These are phyloP conservation scores for Brassica hybrid DNA, from an alignment of 441 rosid species.

Conservation along the genomic window DNA sequence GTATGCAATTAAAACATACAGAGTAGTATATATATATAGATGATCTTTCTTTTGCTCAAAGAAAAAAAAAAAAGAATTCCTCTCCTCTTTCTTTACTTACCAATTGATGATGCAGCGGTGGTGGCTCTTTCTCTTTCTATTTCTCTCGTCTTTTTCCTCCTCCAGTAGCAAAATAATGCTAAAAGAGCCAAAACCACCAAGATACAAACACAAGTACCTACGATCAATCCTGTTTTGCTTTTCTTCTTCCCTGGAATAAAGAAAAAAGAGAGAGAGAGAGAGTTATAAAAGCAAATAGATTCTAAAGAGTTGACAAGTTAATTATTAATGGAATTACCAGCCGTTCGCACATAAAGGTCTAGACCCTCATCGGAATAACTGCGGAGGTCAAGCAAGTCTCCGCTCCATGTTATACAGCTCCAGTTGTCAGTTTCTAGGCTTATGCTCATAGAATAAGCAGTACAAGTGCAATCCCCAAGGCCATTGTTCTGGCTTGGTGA, in stretches of 20 bases:
- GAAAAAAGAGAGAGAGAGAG: background rate
- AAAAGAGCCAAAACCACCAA: background rate
- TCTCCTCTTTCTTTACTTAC: background rate
- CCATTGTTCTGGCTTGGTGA: background rate
- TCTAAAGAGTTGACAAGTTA: background rate
- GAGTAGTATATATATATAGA: background rate
- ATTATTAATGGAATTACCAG: background rate
- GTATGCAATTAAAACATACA: background rate
- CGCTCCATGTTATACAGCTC: background rate
- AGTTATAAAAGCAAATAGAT: background rate
- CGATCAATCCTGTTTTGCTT: background rate
- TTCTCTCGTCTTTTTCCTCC: background rate
- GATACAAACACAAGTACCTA: background rate
- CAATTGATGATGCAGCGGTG: background rate
- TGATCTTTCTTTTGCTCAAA: background rate
- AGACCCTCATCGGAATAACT: background rate
- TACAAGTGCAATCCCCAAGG: background rate
- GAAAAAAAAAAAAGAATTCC: background rate
- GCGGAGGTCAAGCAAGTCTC: background rate
- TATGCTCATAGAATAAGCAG: background rate
- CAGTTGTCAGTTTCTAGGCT: background rate
- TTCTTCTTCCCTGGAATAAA: background rate
- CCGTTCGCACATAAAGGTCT: background rate
- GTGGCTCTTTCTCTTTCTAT: background rate
- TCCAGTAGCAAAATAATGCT: background rate